These are phyloP conservation scores for Diaporthe sp. DNA, from an alignment of 2,329 filamentous ascomycete species.

Conservation along the genomic window DNA sequence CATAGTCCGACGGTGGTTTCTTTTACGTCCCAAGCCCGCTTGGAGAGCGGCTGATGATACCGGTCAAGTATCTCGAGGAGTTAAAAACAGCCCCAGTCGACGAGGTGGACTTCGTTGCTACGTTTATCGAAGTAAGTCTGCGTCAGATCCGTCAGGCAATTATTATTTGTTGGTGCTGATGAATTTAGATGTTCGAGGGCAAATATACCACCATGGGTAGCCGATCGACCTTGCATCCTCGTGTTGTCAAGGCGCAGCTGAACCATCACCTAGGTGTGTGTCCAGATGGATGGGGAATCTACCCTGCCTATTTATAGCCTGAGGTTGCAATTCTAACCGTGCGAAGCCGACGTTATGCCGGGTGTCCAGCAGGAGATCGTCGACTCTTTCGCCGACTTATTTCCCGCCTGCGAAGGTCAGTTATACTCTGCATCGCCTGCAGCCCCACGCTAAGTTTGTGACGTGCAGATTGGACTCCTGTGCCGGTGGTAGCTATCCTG, in stretches of 20 bases:
- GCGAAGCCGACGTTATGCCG: constrained; percentile 30
- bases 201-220: constrained; percentile 51
- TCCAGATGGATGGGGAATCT: constrained; percentile 2
- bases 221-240: constrained; percentile 48
- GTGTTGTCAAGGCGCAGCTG: constrained; percentile 46
- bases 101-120: constrained; percentile 48
- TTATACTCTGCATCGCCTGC: no score
- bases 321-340: neutral
- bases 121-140: constrained; percentile 43
- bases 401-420: constrained; percentile 45
- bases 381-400: constrained; percentile 44
- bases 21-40: constrained; percentile 48
- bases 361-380: constrained; percentile 46
- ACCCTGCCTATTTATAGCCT: neutral
- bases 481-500: constrained; percentile 45
- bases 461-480: constrained; percentile 41
- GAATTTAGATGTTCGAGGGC: constrained; percentile 50
- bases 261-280: constrained; percentile 46
- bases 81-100: constrained; percentile 47
- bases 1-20: constrained; percentile 9
- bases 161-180: neutral
- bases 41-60: constrained; percentile 49
- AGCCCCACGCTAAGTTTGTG: neutral
- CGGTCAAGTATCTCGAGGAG: constrained; percentile 48
- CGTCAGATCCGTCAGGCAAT: no score